These are phyloP conservation scores for Chloris gayana DNA, from an alignment of 176 grass and related monocot species.

Conservation along the genomic window DNA sequence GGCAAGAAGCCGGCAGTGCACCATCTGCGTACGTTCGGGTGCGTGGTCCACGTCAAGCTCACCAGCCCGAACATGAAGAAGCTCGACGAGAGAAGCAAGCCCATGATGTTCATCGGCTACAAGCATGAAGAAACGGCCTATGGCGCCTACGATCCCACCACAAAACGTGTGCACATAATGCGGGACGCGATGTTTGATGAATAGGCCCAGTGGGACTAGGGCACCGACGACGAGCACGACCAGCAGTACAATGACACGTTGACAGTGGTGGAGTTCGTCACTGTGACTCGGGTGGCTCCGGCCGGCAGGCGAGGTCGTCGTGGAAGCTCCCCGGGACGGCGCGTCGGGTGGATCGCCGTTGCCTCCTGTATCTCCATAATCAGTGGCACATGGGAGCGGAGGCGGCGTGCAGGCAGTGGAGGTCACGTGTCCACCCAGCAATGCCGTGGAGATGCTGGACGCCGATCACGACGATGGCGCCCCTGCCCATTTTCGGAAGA, in stretches of 20 bases:
- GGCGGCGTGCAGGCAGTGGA: too few relatives aligned
- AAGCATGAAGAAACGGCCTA: background rate
- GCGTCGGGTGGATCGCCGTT: too few relatives aligned
- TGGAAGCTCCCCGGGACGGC: too few relatives aligned
- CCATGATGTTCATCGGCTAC: background rate
- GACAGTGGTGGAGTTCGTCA: background rate
- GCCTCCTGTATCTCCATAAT: background rate
- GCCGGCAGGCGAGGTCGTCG: too few relatives aligned
- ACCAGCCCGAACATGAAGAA: too few relatives aligned
- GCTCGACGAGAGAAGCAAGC: too few relatives aligned
- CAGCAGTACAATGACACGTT: background rate
- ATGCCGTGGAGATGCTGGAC: background rate
- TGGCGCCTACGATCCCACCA: background rate
- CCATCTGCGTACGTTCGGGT: background rate
- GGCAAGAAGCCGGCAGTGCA: background rate
- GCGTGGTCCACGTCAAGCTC: background rate
- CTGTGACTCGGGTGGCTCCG: background rate
- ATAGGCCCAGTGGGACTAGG: background rate
- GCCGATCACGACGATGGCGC: background rate
- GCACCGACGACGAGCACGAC: background rate
- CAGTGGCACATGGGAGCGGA: too few relatives aligned
- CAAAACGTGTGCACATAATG: background rate
- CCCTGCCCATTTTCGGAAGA: background rate
- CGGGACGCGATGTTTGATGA: background rate
- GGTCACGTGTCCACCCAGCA: too few relatives aligned